These are phyloP conservation scores for Galeopsis tetrahit DNA, from an alignment of 257 asterid species.

Conservation along the genomic window DNA sequence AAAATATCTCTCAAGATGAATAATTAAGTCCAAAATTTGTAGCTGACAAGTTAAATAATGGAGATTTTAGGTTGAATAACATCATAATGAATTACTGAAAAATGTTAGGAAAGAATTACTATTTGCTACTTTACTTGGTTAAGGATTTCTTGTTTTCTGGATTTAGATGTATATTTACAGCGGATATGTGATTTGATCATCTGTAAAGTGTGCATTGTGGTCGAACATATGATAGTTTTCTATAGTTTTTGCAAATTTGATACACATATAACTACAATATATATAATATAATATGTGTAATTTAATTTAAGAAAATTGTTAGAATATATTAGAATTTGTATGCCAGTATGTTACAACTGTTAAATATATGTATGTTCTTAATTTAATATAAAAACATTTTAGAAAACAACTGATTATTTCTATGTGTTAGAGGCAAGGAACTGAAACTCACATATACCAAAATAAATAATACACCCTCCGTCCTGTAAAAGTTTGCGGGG, in stretches of 20 bases:
- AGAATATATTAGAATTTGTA: too few species aligned
- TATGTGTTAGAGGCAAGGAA: background rate
- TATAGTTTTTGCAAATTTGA: background rate
- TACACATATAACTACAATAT: background rate
- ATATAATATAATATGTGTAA: too few species aligned
- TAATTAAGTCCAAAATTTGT: conserved; percentile 4
- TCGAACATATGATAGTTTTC: background rate
- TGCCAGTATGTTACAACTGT: background rate
- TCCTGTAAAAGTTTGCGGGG: too few species aligned
- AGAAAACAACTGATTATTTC: background rate
- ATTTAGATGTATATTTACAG: conserved; percentile 9
- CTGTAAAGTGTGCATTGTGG: background rate
- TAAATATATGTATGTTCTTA: background rate
- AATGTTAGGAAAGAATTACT: background rate
- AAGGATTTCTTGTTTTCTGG: conserved; percentile 27
- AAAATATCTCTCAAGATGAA: background rate
- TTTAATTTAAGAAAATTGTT: too few species aligned
- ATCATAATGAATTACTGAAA: background rate
- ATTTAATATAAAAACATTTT: too few species aligned
- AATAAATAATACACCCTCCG: too few species aligned
- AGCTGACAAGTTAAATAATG: conserved; percentile 21
- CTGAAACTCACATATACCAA: too few species aligned
- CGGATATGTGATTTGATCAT: background rate
- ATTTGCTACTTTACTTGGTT: background rate
- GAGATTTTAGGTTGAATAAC: conserved; percentile 12